Evolutionary conservation across 352 stramenopile species (phyloP), one percentile per base, ranked within the genome.

Genomic region (Phytophthora pluvialis): DNA sequence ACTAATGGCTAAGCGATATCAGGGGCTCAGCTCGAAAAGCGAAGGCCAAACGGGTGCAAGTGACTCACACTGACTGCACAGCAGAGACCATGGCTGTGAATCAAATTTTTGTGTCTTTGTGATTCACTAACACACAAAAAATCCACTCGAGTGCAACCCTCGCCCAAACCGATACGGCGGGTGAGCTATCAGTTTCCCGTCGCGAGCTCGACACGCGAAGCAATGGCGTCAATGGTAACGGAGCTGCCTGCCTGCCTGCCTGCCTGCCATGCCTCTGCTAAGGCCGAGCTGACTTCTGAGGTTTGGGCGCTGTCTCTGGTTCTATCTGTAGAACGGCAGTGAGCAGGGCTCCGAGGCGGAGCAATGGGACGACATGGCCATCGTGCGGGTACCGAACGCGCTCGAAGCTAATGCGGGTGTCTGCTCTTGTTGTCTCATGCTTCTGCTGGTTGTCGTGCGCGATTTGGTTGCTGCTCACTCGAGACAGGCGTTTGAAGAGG

Each of bases 291-390:
- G 11, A 18, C 40, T 56, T 32, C 15, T 73, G 21, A 47, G 11
- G n/a, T 39, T 29, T 33, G 51, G 8, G 13, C 10, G 28, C 47
- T 44, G 9, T 58, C 3, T 18, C 3, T 60, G 16, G 9, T 46
- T 5, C 8, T 42, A 6, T 46, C 13, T 53, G 49, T 36, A 89
- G 81, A 87, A 64, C 47, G 70, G 56, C 60, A 90, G 79, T 32
- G 75, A 85, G 6, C 62, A 77, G 5, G 63, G 67, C 11, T 70
- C 54, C n/a, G 81, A 87, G 25, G 21, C 21, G 21, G 81, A 91
- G 50, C 78, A 83, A 80, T 93, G 84, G 84, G 84, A 93, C 58
- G 84, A 93, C 67, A 88, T 93, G 80, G 84, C 84, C 47, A 91
- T 93, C 51, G 82, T 93, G 29, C 64, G 82, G 71, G 84, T 93